Conservation (phyloP, 1,284 basidiomycete genomes). For the Trichosporon inkin region DNA sequence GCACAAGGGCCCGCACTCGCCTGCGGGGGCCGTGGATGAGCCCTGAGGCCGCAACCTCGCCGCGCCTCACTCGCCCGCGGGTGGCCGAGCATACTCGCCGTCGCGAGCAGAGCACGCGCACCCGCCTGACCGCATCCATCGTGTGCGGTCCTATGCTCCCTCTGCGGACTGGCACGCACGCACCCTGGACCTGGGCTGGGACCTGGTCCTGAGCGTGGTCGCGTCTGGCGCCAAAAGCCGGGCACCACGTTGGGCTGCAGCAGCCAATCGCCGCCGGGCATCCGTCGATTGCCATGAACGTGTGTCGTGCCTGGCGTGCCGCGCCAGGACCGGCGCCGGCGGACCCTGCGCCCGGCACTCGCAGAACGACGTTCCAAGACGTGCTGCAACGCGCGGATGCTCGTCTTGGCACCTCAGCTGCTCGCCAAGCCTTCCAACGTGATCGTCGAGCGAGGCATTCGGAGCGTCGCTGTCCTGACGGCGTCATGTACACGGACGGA, state of each 20-base stretch:
- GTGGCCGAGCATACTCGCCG: no score
- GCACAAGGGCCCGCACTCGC: no score
- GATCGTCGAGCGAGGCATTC: not conserved
- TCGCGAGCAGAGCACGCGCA: no score
- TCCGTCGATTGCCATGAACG: not conserved
- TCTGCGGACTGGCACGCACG: no score
- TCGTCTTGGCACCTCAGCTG: not conserved
- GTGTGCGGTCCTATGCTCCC: no score
- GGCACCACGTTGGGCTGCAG: not conserved
- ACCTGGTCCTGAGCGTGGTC: not conserved
- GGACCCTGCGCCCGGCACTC: not conserved
- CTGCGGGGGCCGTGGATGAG: no score
- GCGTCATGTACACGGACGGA: not conserved
- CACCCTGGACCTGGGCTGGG: no score
- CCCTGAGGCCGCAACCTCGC: no score
- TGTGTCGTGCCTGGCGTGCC: conserved; percentile 2
- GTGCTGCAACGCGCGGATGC: not conserved
- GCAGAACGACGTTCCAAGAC: no score
- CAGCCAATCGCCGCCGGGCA: not conserved
- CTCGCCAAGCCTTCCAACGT: no score
- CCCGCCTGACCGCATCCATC: no score
- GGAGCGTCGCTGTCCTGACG: not conserved
- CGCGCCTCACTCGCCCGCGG: no score
- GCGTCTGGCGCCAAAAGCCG: not conserved
- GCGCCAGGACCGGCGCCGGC: not conserved